Evolutionary conservation across 2,329 filamentous ascomycete genomes (phyloP).

Genomic region (Fusarium napiforme): DNA sequence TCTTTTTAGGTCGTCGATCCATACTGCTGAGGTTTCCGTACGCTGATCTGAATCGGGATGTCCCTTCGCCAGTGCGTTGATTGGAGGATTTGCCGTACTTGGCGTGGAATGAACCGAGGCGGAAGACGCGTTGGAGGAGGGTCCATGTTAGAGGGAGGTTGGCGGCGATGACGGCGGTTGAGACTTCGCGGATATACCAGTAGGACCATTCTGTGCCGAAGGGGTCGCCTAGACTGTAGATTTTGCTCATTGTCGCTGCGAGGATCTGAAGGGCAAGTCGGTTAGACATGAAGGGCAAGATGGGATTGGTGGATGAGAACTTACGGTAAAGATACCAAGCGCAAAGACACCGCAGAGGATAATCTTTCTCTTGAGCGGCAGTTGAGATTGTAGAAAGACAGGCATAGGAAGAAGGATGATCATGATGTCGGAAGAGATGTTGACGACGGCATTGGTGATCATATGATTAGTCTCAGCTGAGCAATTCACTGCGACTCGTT

Average conservation of each 20-base stretch:
- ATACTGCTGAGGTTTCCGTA: slow-evolving; percentile 43
- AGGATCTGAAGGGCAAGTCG: slow-evolving; percentile 23
- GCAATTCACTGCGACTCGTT: slow-evolving; percentile 49
- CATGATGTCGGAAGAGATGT: slow-evolving; percentile 67
- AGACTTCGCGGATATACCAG: slow-evolving; percentile 60
- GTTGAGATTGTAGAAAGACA: slow-evolving; percentile 58
- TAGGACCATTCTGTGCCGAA: slow-evolving; percentile 54
- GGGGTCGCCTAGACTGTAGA: slow-evolving; percentile 55
- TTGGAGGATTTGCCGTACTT: slow-evolving; percentile 43
- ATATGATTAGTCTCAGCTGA: slow-evolving; percentile 65
- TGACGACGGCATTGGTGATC: slow-evolving; percentile 67
- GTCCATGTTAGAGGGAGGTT: slow-evolving; percentile 59
- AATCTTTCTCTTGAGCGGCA: slow-evolving; percentile 61
- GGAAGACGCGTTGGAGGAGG: slow-evolving; percentile 52
- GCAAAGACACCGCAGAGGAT: slow-evolving; percentile 60
- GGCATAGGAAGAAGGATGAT: slow-evolving; percentile 68
- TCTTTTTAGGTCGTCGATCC: slow-evolving; percentile 9
- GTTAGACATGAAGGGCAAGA: too few species aligned
- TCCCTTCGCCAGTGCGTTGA: slow-evolving; percentile 39
- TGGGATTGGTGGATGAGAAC: not conserved
- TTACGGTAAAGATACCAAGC: slow-evolving; percentile 58
- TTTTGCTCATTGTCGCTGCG: slow-evolving; percentile 50
- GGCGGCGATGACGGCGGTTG: slow-evolving; percentile 57
- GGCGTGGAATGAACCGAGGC: slow-evolving; percentile 44
- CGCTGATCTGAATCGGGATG: slow-evolving; percentile 34